Evolutionary conservation across 2,329 filamentous ascomycete species (phyloP).

Genomic region (Xylaria digitata): DNA sequence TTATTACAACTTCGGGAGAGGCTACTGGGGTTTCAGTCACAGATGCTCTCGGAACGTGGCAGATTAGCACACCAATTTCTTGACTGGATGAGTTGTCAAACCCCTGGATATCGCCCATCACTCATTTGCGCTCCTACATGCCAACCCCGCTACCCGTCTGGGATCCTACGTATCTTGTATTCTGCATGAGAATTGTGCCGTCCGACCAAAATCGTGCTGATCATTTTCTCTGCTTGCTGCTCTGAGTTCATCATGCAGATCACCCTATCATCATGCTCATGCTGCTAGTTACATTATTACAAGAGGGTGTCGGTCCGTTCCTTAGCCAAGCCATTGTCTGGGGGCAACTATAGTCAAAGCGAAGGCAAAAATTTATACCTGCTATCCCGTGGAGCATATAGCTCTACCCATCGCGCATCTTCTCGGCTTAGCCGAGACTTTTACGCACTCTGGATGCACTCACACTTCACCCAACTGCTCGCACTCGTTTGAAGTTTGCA

Average conservation of each 20-base stretch:
- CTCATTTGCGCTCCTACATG: slow-evolving; percentile 47
- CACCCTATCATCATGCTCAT: slow-evolving; percentile 55
- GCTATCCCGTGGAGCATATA: slow-evolving; percentile 49
- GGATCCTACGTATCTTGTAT: slow-evolving; percentile 47
- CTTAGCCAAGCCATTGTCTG: slow-evolving; percentile 53
- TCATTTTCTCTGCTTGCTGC: slow-evolving; percentile 50
- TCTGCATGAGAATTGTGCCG: slow-evolving; percentile 53
- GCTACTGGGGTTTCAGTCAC: slow-evolving; percentile 42
- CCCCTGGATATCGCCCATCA: slow-evolving; percentile 50
- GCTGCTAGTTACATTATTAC: slow-evolving; percentile 52
- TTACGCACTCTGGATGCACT: slow-evolving; percentile 48
- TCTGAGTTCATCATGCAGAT: slow-evolving; percentile 54
- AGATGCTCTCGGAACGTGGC: slow-evolving; percentile 44
- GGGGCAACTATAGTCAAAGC: slow-evolving; percentile 51
- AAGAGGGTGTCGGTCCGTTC: slow-evolving; percentile 54
- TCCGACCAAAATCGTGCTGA: slow-evolving; percentile 53
- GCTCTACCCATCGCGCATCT: slow-evolving; percentile 47
- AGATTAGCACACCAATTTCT: slow-evolving; percentile 50
- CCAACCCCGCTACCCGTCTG: slow-evolving; percentile 55
- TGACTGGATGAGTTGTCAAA: slow-evolving; percentile 40
- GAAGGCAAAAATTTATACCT: slow-evolving; percentile 50
- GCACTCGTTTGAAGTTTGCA: slow-evolving; percentile 57
- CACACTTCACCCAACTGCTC: slow-evolving; percentile 57
- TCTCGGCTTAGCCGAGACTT: slow-evolving; percentile 44
- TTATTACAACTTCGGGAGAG: slow-evolving; percentile 45